Percentiles rank a stretch among this genome's conserved stretches.
phyloP scores from a whole-genome alignment of 75 land plant species.

The Cryptomeria japonica region DNA sequence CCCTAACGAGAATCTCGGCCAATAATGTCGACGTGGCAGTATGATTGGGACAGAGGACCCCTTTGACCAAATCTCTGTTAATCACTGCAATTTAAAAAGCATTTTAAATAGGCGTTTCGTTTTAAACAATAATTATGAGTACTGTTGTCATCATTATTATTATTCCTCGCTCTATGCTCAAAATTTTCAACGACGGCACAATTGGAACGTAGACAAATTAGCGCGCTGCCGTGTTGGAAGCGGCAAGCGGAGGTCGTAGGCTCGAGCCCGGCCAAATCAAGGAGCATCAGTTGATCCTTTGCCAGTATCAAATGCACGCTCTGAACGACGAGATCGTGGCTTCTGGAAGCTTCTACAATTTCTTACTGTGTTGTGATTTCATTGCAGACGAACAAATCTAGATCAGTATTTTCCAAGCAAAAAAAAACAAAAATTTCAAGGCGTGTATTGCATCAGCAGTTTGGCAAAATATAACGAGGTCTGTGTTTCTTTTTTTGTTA shows the following conservation, averaged over 20 bases:
- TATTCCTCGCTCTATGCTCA: background rate
- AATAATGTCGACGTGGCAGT: slow-evolving; percentile 1
- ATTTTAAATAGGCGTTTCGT: background rate
- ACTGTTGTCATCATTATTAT: background rate
- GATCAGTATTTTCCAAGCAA: background rate
- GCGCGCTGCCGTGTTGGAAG: background rate
- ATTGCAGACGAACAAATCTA: background rate
- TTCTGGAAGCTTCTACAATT: background rate
- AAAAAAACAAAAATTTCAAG: no score
- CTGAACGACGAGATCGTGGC: background rate
- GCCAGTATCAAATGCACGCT: background rate
- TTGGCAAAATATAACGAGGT: background rate
- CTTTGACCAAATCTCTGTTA: background rate
- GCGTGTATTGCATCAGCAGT: no score
- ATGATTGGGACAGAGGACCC: background rate
- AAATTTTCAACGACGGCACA: background rate
- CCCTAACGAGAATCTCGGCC: background rate
- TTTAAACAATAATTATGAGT: background rate
- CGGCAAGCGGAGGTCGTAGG: background rate
- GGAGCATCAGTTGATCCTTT: background rate
- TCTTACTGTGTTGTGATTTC: background rate
- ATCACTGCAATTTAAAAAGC: background rate
- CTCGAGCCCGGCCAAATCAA: background rate
- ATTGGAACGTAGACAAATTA: background rate
- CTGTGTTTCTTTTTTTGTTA: background rate